These are phyloP conservation scores for Rubia tinctorum DNA, from an alignment of 305 asterid genomes.

Conservation along the genomic window DNA sequence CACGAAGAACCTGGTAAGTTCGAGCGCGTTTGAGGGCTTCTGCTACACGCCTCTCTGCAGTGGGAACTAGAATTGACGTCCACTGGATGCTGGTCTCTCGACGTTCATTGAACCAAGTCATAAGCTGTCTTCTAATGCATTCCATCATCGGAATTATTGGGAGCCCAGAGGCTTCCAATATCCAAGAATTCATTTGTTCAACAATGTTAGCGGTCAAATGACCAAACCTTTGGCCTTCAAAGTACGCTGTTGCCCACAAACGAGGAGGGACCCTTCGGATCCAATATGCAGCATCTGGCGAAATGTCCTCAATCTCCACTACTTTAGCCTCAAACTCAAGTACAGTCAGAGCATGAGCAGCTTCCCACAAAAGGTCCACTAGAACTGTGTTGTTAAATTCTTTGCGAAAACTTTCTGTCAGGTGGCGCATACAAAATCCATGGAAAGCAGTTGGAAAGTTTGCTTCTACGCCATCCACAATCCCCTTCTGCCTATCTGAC, in stretches of 20 bases:
- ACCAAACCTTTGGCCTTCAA: conserved; percentile 90
- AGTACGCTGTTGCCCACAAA: conserved; percentile 90
- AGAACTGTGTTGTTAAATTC: conserved; percentile 88
- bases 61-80: conserved; percentile 90
- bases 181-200: conserved; percentile 81
- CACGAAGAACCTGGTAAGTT: conserved; percentile 90
- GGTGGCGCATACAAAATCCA: conserved; percentile 93
- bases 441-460: conserved; percentile 96
- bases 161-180: conserved; percentile 86
- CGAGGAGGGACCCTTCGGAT: conserved; percentile 73
- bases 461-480: conserved; percentile 82
- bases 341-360: conserved; percentile 81
- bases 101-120: conserved; percentile 98
- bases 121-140: conserved; percentile 88
- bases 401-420: conserved; percentile 85
- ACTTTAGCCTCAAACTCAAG: conserved; percentile 74
- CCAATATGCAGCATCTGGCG: conserved; percentile 95
- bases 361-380: conserved; percentile 86
- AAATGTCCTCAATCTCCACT: conserved; percentile 81
- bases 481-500: conserved; percentile 87
- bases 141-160: conserved; percentile 97
- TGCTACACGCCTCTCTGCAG: conserved; percentile 85
- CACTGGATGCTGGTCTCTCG: conserved; percentile 96
- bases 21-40: conserved; percentile 96
- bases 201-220: conserved; percentile 79